Percentiles rank a stretch among this genome's conserved stretches.
phyloP scores from a whole-genome alignment of 345 rosid genomes.

The Arabidopsis arenosa region DNA sequence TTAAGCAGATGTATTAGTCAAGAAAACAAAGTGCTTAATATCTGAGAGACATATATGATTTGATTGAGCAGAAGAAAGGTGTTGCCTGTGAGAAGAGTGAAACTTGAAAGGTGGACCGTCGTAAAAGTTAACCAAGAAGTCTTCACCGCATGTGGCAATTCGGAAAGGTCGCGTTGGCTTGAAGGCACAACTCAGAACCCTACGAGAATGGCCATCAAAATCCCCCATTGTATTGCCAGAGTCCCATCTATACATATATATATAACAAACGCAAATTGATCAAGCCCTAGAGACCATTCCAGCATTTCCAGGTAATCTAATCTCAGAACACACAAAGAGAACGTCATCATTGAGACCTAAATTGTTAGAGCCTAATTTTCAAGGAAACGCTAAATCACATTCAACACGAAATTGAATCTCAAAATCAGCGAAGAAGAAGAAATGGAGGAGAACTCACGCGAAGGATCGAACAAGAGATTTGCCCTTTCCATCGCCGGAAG shows the following conservation, averaged over 20 bases:
- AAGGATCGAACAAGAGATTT: conserved; percentile 92
- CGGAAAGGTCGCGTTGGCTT: conserved; percentile 93
- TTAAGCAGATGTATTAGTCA: conserved; percentile 22
- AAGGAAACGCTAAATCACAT: conserved; percentile 7
- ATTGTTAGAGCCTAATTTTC: not conserved
- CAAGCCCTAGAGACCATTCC: not conserved
- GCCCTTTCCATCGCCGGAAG: conserved; percentile 94
- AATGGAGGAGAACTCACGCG: conserved; percentile 60
- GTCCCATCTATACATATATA: conserved; percentile 75
- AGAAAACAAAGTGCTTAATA: not conserved
- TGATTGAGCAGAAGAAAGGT: not conserved
- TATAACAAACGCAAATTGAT: conserved; percentile 11
- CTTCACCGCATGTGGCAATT: conserved; percentile 93
- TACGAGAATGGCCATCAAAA: conserved; percentile 93
- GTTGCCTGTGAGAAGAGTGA: conserved; percentile 82
- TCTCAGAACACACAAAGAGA: not conserved
- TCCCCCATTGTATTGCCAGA: conserved; percentile 92
- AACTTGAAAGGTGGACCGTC: conserved; percentile 98
- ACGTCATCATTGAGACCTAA: not conserved
- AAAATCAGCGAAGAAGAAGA: not conserved
- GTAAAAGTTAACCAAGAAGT: conserved; percentile 86
- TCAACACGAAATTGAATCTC: not conserved
- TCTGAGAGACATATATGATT: not conserved
- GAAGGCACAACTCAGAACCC: conserved; percentile 87
- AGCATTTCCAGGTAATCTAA: not conserved